phyloP scores from a whole-genome alignment of 495 filamentous ascomycete genomes.

The Geoglossum glabrum region DNA sequence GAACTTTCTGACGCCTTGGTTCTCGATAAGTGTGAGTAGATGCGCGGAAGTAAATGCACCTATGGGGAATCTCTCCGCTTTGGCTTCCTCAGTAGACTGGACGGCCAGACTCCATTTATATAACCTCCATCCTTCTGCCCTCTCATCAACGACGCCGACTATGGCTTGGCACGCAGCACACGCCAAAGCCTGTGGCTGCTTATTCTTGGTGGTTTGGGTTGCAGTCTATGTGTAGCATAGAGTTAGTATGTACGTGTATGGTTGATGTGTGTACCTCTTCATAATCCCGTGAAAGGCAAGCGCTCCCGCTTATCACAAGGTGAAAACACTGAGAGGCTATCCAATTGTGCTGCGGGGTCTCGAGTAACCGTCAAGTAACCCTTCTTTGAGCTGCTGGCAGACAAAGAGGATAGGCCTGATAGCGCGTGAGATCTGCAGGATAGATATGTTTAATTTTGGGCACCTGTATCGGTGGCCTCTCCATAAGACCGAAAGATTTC shows the following conservation, averaged over 20 bases:
- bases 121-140: conserved; percentile 24
- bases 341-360: neutral
- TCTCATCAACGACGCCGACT: conserved; percentile 25
- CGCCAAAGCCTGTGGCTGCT: conserved; percentile 8
- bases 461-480: conserved; percentile 11
- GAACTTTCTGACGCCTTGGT: conserved; percentile 28
- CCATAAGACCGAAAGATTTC: conserved; percentile 3
- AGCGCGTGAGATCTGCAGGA: neutral
- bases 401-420: neutral
- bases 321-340: conserved; percentile 24
- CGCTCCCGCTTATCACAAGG: neutral
- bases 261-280: conserved; percentile 27
- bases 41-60: conserved; percentile 33
- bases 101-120: conserved; percentile 26
- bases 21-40: conserved; percentile 28
- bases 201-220: neutral
- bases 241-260: neutral
- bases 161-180: conserved; percentile 24
- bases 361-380: neutral
- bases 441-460: neutral
- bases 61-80: neutral
- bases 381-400: neutral
- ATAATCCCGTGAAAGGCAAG: conserved; percentile 17
- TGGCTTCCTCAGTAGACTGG: neutral
- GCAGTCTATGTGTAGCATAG: neutral